These are phyloP conservation scores for Lipomyces mesembrius DNA, from an alignment of 805 yeast species.

Conservation along the genomic window DNA sequence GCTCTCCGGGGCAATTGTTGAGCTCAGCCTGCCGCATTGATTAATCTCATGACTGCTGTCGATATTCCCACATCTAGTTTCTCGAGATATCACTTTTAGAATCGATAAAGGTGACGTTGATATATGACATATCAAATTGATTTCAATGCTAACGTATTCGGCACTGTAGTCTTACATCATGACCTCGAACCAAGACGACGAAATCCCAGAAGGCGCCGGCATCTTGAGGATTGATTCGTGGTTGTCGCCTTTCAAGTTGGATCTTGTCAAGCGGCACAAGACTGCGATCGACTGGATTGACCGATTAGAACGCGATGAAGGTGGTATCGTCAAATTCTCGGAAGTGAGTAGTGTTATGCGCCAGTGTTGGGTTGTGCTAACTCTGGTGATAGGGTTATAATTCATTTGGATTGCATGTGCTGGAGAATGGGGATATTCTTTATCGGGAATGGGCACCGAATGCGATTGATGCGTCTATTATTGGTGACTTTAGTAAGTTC, in stretches of 20 bases:
- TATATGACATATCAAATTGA: not conserved
- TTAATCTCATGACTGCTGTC: not conserved
- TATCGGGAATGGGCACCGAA: slow-evolving; percentile 92
- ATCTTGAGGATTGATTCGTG: slow-evolving; percentile 82
- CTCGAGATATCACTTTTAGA: not conserved
- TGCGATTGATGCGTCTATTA: slow-evolving; percentile 72
- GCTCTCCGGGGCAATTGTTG: not conserved
- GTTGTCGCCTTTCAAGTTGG: slow-evolving; percentile 77
- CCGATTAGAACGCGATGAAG: slow-evolving; percentile 61
- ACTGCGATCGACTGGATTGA: slow-evolving; percentile 67
- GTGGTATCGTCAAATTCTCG: slow-evolving; percentile 71
- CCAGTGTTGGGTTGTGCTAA: slow-evolving; percentile 12
- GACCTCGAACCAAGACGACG: not conserved
- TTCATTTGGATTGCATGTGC: slow-evolving; percentile 74
- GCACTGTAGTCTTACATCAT: not conserved
- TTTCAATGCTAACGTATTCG: not conserved
- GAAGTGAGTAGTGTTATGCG: slow-evolving; percentile 36
- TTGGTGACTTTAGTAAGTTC: slow-evolving; percentile 76
- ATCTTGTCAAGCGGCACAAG: slow-evolving; percentile 67
- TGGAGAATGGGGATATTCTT: slow-evolving; percentile 56
- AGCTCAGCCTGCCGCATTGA: not conserved
- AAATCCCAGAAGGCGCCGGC: slow-evolving; percentile 25
- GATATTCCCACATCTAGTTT: not conserved
- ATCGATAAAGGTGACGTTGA: not conserved
- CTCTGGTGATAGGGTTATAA: slow-evolving; percentile 58